Conservation (phyloP, 202 grass and related monocot genomes). For the Saccharum hybrid region DNA sequence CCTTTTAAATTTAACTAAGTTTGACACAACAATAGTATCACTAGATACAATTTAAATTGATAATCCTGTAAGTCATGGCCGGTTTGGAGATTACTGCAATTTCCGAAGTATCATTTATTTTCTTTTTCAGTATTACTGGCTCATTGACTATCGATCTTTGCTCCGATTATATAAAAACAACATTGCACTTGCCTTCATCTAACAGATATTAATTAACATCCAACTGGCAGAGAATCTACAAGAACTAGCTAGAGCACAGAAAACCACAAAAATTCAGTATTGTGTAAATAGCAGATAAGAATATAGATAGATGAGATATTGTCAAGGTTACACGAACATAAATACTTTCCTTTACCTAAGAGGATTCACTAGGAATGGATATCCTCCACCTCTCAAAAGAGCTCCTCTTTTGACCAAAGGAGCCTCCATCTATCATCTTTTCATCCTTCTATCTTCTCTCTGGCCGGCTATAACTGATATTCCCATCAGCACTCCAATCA, state of each 20-base stretch:
- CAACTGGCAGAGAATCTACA: not conserved
- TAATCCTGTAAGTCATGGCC: not conserved
- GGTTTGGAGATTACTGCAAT: not conserved
- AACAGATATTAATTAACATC: not conserved
- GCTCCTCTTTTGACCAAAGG: conserved; percentile 44
- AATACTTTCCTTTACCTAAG: conserved; percentile 48
- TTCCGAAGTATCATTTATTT: not conserved
- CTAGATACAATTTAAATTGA: not conserved
- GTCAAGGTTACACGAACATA: not conserved
- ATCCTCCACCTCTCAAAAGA: conserved; percentile 43
- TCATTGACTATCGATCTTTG: not conserved
- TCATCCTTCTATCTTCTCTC: conserved; percentile 44
- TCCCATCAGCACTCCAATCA: conserved; percentile 44
- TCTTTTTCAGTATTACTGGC: not conserved
- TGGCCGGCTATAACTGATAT: conserved; percentile 48
- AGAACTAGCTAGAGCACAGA: not conserved
- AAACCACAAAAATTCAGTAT: not conserved
- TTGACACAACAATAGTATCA: no score
- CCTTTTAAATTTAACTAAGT: no score
- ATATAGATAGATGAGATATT: not conserved
- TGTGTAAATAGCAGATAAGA: not conserved
- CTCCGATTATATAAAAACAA: not conserved
- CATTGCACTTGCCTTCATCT: not conserved
- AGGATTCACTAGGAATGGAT: conserved; percentile 46
- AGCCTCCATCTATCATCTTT: conserved; percentile 32